These are phyloP conservation scores for Chalaropsis ovoidea DNA, from an alignment of 2,329 filamentous ascomycete genomes.

Conservation along the genomic window DNA sequence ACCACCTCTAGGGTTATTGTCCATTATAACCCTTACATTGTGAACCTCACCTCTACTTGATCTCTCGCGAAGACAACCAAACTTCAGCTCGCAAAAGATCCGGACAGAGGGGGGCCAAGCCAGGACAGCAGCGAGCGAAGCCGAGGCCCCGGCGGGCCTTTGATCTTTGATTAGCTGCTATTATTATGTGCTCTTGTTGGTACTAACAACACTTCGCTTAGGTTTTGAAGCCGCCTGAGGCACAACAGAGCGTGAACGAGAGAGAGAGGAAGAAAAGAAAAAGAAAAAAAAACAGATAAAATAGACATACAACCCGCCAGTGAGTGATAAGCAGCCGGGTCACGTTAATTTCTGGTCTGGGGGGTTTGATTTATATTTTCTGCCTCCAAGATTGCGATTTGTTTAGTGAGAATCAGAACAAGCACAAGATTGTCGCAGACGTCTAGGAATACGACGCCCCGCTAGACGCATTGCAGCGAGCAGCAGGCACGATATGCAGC, in stretches of 20 bases:
- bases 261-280: neutral
- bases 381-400: neutral
- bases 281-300: neutral
- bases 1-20: no score
- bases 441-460: neutral
- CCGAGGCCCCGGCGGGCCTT: neutral
- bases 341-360: no score
- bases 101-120: no score
- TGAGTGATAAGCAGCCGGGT: no score
- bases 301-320: neutral
- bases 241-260: no score
- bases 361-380: neutral
- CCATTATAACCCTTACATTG: no score
- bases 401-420: neutral
- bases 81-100: neutral
- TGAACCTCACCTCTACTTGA: no score
- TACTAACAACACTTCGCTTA: slow-evolving; percentile 5
- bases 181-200: neutral
- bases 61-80: neutral
- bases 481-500: neutral
- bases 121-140: neutral
- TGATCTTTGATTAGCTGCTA: no score
- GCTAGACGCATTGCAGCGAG: neutral
- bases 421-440: neutral
- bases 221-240: no score